Evolutionary conservation across 371 early-diverging fungal species (phyloP), one percentile per base, ranked within the genome.

Genomic region (Apophysomyces elegans): DNA sequence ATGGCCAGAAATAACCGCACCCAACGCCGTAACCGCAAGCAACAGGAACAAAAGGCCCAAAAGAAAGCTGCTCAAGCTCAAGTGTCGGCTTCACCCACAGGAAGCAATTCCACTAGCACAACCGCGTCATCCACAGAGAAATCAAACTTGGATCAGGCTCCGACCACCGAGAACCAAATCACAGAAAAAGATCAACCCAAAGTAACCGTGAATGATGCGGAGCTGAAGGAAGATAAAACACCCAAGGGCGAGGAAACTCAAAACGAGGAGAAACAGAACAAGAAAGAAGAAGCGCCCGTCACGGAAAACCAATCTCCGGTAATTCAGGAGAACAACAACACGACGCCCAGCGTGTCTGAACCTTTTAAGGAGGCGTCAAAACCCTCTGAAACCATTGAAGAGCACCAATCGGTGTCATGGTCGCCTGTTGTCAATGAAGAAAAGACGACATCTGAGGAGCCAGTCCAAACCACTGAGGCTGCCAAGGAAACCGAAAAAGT

Each of bases 241-340:
- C 46, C 65, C 38, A 18, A 56, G 47, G 43, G 14, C 37, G 72
- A 70, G 66, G 65, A 65, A 50, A 41, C 9, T 6, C 46, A 62
- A 50, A 61, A 61, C 37, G 35, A 61, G 47, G 32, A 26, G 32
- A 26, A 26, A 26, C 2, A 26, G 32, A 26, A 26, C 32, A 26
- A 26, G 32, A 26, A 26, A 26, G 32, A 26, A 26, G 32, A 26
- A 26, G 61, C 32, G 32, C 45, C 61, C 35, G 47, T 21, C 26
- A 12, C 47, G 32, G 61, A 61, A 61, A 14, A 14, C 26, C 44
- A 61, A 47, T 46, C 44, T 44, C 47, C 44, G 47, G 62, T n/a
- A 37, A 38, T 62, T 21, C 37, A 50, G 35, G 46, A 60, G 54
- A 50, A 50, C 21, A 26, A 26, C 32, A 26, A 2, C 32, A 26